phyloP scores from a whole-genome alignment of 2,329 filamentous ascomycete species.

The Coniella vitis region DNA sequence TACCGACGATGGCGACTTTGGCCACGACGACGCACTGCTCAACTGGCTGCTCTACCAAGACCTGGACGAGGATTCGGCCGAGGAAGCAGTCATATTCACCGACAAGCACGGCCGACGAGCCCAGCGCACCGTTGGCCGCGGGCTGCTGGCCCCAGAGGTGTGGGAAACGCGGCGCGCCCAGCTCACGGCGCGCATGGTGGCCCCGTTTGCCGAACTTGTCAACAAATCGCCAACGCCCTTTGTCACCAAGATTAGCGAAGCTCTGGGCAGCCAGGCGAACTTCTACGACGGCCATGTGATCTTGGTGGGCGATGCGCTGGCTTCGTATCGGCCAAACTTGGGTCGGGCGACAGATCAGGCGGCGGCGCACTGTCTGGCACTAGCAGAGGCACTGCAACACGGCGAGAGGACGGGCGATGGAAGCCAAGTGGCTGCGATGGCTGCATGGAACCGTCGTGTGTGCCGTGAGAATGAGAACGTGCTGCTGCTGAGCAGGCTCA shows the following conservation, averaged over 20 bases:
- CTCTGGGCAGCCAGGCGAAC: slow-evolving; percentile 28
- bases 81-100: slow-evolving; percentile 36
- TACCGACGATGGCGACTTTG: slow-evolving; percentile 30
- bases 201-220: slow-evolving; percentile 35
- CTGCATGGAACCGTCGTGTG: slow-evolving; percentile 28
- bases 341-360: slow-evolving; percentile 40
- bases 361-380: slow-evolving; percentile 34
- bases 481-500: slow-evolving; percentile 16
- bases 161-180: slow-evolving; percentile 27
- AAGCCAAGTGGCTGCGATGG: no score
- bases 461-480: slow-evolving; percentile 9
- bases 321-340: slow-evolving; percentile 38
- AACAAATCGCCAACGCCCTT: slow-evolving; percentile 33
- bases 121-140: slow-evolving; percentile 35
- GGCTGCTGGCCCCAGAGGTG: slow-evolving; percentile 29
- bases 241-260: slow-evolving; percentile 38
- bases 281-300: slow-evolving; percentile 35
- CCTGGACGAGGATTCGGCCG: slow-evolving; percentile 29
- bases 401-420: slow-evolving; percentile 27
- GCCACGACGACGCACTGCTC: slow-evolving; percentile 32
- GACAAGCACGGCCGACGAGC: slow-evolving; percentile 33
- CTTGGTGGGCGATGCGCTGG: slow-evolving; percentile 39
- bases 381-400: slow-evolving; percentile 32
- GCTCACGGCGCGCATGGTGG: slow-evolving; percentile 22
- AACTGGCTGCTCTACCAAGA: slow-evolving; percentile 44